Percentiles rank a stretch among this genome's conserved stretches.
These are phyloP conservation scores for Laetiporus sulphureus DNA, from an alignment of 1,284 basidiomycete species.

Conservation along the genomic window DNA sequence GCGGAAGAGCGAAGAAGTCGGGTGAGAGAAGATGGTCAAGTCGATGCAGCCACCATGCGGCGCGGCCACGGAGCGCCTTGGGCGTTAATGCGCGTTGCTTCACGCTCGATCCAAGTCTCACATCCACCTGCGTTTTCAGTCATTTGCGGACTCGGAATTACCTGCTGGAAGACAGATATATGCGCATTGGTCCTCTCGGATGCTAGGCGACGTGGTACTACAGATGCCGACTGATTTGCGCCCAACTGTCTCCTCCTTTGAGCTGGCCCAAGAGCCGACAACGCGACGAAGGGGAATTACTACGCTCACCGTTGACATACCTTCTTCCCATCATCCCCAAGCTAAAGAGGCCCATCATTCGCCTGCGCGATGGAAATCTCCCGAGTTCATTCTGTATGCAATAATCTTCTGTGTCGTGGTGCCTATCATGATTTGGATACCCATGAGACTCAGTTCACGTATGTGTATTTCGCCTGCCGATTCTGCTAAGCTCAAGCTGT, in stretches of 20 bases:
- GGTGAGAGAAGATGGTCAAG: too few species aligned
- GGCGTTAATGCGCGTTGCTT: too few species aligned
- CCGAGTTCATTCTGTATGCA: slow-evolving; percentile 81
- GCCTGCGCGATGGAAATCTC: slow-evolving; percentile 67
- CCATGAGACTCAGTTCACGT: slow-evolving; percentile 74
- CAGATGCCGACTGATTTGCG: slow-evolving; percentile 27
- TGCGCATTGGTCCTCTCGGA: too few species aligned
- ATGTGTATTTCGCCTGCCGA: slow-evolving; percentile 25
- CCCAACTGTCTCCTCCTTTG: slow-evolving; percentile 15
- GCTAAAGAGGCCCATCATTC: slow-evolving; percentile 18
- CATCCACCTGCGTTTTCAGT: too few species aligned
- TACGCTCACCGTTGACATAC: slow-evolving; percentile 42
- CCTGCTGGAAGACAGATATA: too few species aligned
- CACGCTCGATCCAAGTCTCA: too few species aligned
- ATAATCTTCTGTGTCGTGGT: slow-evolving; percentile 57
- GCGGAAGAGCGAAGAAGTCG: too few species aligned
- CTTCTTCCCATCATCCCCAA: slow-evolving; percentile 29
- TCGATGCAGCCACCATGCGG: too few species aligned
- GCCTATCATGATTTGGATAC: slow-evolving; percentile 78
- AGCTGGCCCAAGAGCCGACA: slow-evolving; percentile 11
- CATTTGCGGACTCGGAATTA: too few species aligned
- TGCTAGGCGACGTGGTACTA: slow-evolving; percentile 20
- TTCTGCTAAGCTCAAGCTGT: background rate
- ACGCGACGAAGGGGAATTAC: slow-evolving; percentile 28
- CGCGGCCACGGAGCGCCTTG: too few species aligned